Percentiles rank a stretch among this genome's conserved stretches.
Conservation (phyloP, 768 basidiomycete species). For the Lentinula sp. region DNA sequence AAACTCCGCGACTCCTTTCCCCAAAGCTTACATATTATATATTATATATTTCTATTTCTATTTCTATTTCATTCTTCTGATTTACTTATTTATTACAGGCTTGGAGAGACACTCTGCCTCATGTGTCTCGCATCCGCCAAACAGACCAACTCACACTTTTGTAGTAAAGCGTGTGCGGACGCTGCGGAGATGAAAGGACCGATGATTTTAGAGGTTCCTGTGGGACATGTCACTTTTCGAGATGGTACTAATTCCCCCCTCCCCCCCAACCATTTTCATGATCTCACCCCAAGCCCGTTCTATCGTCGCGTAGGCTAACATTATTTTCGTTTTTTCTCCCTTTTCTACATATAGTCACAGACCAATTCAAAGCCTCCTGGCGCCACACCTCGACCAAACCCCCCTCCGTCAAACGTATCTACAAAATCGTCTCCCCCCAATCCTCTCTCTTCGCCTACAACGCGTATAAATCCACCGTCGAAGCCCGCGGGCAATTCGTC, state of each 20-base stretch:
- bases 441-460: conserved; percentile 49
- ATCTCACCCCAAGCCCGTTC: too few species aligned
- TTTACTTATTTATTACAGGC: conserved; percentile 16
- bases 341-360: conserved; percentile 33
- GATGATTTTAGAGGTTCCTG: conserved; percentile 52
- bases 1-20: too few species aligned
- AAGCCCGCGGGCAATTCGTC: conserved; percentile 53
- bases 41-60: too few species aligned
- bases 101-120: conserved; percentile 48
- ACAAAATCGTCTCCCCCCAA: conserved; percentile 54
- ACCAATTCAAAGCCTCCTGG: conserved; percentile 69
- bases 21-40: too few species aligned
- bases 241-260: conserved; percentile 45
- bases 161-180: conserved; percentile 46
- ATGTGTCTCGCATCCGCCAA: conserved; percentile 56
- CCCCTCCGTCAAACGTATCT: conserved; percentile 53
- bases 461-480: conserved; percentile 57
- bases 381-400: conserved; percentile 48
- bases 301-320: neutral
- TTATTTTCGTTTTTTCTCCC: neutral
- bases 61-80: too few species aligned
- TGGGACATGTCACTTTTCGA: conserved; percentile 55
- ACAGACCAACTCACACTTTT: conserved; percentile 55
- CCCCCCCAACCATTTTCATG: too few species aligned
- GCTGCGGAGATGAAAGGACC: conserved; percentile 51